phyloP scores from a whole-genome alignment of 352 stramenopile genomes.

The Phytophthora vignae region DNA sequence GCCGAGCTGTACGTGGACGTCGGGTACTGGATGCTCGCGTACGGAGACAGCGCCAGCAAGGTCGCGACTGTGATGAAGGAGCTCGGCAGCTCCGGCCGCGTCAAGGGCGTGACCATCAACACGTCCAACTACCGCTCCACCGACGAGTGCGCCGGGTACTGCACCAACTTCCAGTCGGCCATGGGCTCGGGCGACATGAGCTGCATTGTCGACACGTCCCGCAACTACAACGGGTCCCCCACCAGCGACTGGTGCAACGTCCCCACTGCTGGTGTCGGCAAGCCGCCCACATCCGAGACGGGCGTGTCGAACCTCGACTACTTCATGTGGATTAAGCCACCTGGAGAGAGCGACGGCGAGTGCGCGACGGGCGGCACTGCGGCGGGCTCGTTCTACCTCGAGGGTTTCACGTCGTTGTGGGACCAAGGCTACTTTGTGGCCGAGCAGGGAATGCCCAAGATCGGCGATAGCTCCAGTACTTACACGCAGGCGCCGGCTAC shows the following conservation, averaged over 20 bases:
- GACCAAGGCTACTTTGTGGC: slow-evolving; percentile 68
- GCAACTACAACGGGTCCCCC: slow-evolving; percentile 52
- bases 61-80: slow-evolving; percentile 49
- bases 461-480: slow-evolving; percentile 17
- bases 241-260: slow-evolving; percentile 76
- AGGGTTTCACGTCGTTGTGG: slow-evolving; percentile 65
- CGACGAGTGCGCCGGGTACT: slow-evolving; percentile 47
- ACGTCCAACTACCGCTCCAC: slow-evolving; percentile 75
- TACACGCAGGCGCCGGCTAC: slow-evolving; percentile 6
- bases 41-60: slow-evolving; percentile 30
- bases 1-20: slow-evolving; percentile 69
- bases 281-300: slow-evolving; percentile 52
- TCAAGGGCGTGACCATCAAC: slow-evolving; percentile 74
- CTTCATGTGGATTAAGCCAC: slow-evolving; percentile 71
- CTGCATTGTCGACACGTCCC: slow-evolving; percentile 70
- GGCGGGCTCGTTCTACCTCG: slow-evolving; percentile 58
- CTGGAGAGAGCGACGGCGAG: slow-evolving; percentile 65
- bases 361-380: slow-evolving; percentile 49
- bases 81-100: slow-evolving; percentile 35
- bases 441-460: slow-evolving; percentile 30
- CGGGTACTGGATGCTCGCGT: slow-evolving; percentile 63
- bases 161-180: slow-evolving; percentile 56
- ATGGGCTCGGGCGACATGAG: slow-evolving; percentile 46
- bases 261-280: slow-evolving; percentile 53
- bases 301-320: slow-evolving; percentile 60